Conservation (phyloP, 805 yeast species). For the Spathaspora girioi region DNA sequence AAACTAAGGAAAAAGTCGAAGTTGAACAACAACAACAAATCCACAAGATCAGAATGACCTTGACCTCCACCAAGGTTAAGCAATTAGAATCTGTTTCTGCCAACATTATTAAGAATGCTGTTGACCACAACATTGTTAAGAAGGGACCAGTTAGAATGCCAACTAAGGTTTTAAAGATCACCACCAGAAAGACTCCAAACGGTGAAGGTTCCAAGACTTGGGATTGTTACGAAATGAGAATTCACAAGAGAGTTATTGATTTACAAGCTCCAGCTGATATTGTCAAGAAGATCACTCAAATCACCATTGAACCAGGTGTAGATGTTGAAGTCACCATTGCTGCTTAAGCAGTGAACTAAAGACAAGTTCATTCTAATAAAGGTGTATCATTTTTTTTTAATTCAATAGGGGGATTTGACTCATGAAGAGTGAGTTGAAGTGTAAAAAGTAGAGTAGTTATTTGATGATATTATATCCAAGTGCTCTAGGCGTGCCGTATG, state of each 20-base stretch:
- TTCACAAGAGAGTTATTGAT: constrained; percentile 99
- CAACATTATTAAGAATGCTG: constrained; percentile 86
- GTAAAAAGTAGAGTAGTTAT: background rate
- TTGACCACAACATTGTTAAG: constrained; percentile 75
- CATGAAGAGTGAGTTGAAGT: background rate
- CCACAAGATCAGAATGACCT: constrained; percentile 98
- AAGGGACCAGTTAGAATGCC: constrained; percentile 99
- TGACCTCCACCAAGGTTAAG: constrained; percentile 98
- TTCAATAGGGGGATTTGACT: constrained; percentile 3
- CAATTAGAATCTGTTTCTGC: constrained; percentile 95
- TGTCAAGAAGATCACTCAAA: constrained; percentile 94
- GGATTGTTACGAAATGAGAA: constrained; percentile 99
- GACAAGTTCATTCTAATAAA: background rate
- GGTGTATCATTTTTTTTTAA: background rate
- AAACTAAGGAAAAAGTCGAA: constrained; percentile 73
- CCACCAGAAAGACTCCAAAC: constrained; percentile 99
- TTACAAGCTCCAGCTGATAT: constrained; percentile 92
- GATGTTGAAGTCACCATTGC: constrained; percentile 94
- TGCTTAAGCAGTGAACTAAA: constrained; percentile 46
- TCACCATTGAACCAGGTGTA: constrained; percentile 99
- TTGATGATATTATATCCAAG: constrained; percentile 31
- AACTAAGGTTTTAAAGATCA: constrained; percentile 95
- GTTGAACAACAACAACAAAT: constrained; percentile 77
- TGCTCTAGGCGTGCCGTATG: constrained; percentile 64
- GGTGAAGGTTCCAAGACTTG: constrained; percentile 99